Conservation (phyloP, 768 basidiomycete species). For the Asterophora parasitica region DNA sequence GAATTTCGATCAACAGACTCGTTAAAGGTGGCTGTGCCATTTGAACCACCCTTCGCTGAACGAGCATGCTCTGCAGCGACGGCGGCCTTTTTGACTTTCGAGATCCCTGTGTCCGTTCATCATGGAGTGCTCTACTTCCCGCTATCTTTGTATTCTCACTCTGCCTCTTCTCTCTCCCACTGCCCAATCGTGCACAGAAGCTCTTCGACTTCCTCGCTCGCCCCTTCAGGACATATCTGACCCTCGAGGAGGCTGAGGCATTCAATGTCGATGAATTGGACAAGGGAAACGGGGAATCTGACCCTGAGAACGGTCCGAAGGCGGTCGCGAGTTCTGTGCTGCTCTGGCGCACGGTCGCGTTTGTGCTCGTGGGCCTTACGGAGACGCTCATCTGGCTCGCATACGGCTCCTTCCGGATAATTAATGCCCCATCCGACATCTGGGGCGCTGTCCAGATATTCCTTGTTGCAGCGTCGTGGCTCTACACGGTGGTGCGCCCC, state of each 20-base stretch:
- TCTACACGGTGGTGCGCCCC: constrained; percentile 59
- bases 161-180: constrained; percentile 32
- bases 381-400: constrained; percentile 57
- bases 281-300: constrained; percentile 17
- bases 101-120: constrained; percentile 41
- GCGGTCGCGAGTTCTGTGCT: constrained; percentile 25
- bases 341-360: constrained; percentile 58
- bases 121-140: constrained; percentile 49
- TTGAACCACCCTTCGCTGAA: neutral
- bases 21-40: neutral
- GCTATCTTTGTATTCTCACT: constrained; percentile 41
- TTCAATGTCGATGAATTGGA: constrained; percentile 27
- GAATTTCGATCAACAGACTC: too few relatives aligned
- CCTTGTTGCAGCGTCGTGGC: constrained; percentile 54
- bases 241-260: constrained; percentile 54
- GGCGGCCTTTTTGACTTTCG: constrained; percentile 37
- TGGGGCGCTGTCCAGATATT: constrained; percentile 39
- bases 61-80: constrained; percentile 28
- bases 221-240: constrained; percentile 40
- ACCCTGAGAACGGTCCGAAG: constrained; percentile 16
- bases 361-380: constrained; percentile 50
- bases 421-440: constrained; percentile 20
- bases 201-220: constrained; percentile 21
- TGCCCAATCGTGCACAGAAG: constrained; percentile 22
- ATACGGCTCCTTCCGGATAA: constrained; percentile 50